Evolutionary conservation across 805 yeast genomes (phyloP), one percentile per base, ranked within the genome.

Genomic region (Metschnikowia kofuensis): DNA sequence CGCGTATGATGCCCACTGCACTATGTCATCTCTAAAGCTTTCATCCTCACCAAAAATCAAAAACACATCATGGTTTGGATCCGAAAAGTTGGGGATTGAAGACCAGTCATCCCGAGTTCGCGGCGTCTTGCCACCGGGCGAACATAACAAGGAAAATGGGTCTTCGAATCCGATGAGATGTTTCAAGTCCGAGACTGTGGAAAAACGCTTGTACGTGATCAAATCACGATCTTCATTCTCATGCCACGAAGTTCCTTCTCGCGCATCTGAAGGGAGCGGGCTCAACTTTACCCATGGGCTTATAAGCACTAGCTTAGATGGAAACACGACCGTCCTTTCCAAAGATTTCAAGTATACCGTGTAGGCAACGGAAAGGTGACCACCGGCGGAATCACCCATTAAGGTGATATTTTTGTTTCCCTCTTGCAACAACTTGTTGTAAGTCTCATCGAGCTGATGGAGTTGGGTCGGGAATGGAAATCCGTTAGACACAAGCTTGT

Each of bases 341-440:
- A 48, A 38, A 6, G 40, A 31, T 27, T 60, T 59, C 52, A 71
- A 55, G 39, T 51, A 61, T 45, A 69, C 68, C 13, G 69, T 53
- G 48, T 63, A 66, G 14, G 59, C 58, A 16, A 72, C 52, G 13
- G 64, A 55, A 50, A 73, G 62, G 52, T 72, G 64, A 1, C 73
- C 76, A 28, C 77, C 77, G 9, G 76, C 76, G 1, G 76, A 70
- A 52, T 73, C 77, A 3, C 77, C 77, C 54, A 73, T 52, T 6
- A 72, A 55, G 11, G 62, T 60, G 14, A 73, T 58, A 41, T 70
- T 69, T 13, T 54, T 46, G 44, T 56, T 53, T 1, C 67, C 64
- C 12, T 57, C 65, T 0, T 44, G 40, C 27, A 62, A 46, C 13
- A 57, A 53, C 39, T 43, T 40, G 26, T 38, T 42, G 51, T 71